Percentiles rank a stretch among this genome's conserved stretches.
Evolutionary conservation across 2,329 filamentous ascomycete species (phyloP).

Genomic region (Nothophaeocryptopus gaeumannii): DNA sequence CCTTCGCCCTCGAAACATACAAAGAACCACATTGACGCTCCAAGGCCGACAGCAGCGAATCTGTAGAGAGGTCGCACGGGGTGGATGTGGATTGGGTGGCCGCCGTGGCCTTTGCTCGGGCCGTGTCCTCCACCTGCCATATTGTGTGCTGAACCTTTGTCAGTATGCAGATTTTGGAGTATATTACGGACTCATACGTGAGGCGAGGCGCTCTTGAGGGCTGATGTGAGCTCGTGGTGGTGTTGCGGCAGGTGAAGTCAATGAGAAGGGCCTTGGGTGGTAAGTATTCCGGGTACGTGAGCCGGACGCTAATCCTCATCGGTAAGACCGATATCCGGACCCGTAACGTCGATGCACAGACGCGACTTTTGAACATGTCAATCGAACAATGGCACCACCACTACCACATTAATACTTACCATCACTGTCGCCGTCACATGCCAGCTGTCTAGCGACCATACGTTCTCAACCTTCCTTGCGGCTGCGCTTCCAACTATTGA

Average conservation of each 20-base stretch:
- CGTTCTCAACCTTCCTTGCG: too few relatives aligned
- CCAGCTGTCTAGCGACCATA: too few relatives aligned
- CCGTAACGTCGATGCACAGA: not conserved
- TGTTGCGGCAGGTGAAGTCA: slow-evolving; percentile 7
- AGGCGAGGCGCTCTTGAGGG: not conserved
- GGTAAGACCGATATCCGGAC: not conserved
- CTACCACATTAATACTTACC: too few relatives aligned
- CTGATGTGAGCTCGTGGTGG: not conserved
- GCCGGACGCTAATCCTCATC: too few relatives aligned
- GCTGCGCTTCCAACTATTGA: too few relatives aligned
- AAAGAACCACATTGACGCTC: slow-evolving; percentile 99
- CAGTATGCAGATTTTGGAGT: not conserved
- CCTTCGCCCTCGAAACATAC: slow-evolving; percentile 46
- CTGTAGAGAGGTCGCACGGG: slow-evolving; percentile 70
- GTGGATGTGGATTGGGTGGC: slow-evolving; percentile 58
- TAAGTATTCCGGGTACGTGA: too few relatives aligned
- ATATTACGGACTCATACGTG: slow-evolving; percentile 3
- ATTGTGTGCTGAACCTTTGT: slow-evolving; percentile 2
- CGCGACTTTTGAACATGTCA: too few relatives aligned
- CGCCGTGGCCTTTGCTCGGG: slow-evolving; percentile 39
- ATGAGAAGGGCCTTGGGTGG: not conserved
- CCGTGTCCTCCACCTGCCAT: slow-evolving; percentile 25
- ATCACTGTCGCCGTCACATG: too few relatives aligned
- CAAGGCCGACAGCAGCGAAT: slow-evolving; percentile 79
- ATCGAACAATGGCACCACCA: too few relatives aligned